Base-by-base conservation (phyloP, 2,329 filamentous ascomycete species). In the Chalaropsis ovoidea region DNA sequence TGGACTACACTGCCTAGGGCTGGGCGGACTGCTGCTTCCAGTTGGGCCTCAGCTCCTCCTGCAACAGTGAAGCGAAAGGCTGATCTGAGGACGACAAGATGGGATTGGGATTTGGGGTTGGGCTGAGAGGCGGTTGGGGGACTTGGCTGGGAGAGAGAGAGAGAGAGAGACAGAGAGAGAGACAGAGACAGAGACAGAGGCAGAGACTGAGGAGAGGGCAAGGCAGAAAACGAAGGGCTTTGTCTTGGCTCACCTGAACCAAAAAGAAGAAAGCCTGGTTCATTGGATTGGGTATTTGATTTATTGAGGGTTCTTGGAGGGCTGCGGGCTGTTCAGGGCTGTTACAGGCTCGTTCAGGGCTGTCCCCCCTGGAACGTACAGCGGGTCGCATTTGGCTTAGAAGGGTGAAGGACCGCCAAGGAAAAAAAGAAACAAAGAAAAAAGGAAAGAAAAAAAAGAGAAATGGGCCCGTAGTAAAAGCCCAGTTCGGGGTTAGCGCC, bases 401-500 rank as follows among this genome's bases (percentile, higher is more conserved):
- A 31, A 31, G 31, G 31, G 6, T 6, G 3, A 31, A 31, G 31
- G 31, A n/a, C n/a, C n/a, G n/a, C n/a, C n/a, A n/a, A n/a, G n/a
- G n/a, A n/a, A n/a, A n/a, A n/a, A n/a, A n/a, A n/a, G n/a, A n/a
- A n/a, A 47, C 2, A 47, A 17, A 47, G 43, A 47, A n/a, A 19
- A 27, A 54, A 8, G 19, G 19, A 13, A 3, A 24, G 22, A 27
- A 11, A 54, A 31, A 27, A 15, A 24, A n/a, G n/a, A n/a, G n/a
- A n/a, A n/a, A n/a, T 54, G 49, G 49, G 2, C 11, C 22, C 31
- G 31, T 31, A 35, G 15, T 19, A 56, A 27, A 58, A 41, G 2
- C 19, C 61, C 62, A 61, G 56, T 64, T 56, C 17, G 2, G 52
- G 52, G 22, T 63, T 66, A 66, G 65, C 65, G 65, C 65, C 65